These are phyloP conservation scores for Saturnispora halmiae DNA, from an alignment of 805 yeast species.

Conservation along the genomic window DNA sequence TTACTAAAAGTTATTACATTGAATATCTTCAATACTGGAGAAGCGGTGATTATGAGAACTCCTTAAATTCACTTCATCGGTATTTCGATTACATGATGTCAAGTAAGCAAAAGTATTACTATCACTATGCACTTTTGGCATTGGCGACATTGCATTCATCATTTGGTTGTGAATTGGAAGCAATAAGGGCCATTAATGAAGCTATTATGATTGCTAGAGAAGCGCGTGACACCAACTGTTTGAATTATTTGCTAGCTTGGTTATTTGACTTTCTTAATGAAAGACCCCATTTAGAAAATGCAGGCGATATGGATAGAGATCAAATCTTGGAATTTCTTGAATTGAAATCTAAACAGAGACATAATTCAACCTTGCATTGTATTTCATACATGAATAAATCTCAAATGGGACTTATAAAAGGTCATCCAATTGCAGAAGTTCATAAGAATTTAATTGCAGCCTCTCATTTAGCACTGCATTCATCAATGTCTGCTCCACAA, in stretches of 20 bases:
- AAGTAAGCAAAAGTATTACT: constrained; percentile 50
- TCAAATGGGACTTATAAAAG: constrained; percentile 42
- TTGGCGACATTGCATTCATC: constrained; percentile 63
- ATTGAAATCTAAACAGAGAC: constrained; percentile 42
- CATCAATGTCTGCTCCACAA: neutral
- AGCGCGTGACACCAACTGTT: constrained; percentile 62
- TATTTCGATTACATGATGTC: constrained; percentile 73
- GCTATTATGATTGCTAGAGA: constrained; percentile 85
- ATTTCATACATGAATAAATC: constrained; percentile 62
- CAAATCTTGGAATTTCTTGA: constrained; percentile 54
- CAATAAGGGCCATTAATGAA: constrained; percentile 73
- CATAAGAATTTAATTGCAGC: constrained; percentile 53
- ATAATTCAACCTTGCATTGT: constrained; percentile 40
- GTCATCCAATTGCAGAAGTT: constrained; percentile 36
- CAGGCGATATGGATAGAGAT: constrained; percentile 8
- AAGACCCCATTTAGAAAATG: constrained; percentile 39
- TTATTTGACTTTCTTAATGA: constrained; percentile 58
- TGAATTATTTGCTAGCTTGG: constrained; percentile 69
- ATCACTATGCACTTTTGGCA: constrained; percentile 69
- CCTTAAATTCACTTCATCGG: constrained; percentile 47
- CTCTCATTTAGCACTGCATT: constrained; percentile 40
- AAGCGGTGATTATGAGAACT: constrained; percentile 52
- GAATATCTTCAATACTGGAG: constrained; percentile 51
- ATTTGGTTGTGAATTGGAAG: constrained; percentile 58
- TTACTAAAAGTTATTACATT: constrained; percentile 46